These are phyloP conservation scores for Leccinum obscurum DNA, from an alignment of 768 basidiomycete genomes.

Conservation along the genomic window DNA sequence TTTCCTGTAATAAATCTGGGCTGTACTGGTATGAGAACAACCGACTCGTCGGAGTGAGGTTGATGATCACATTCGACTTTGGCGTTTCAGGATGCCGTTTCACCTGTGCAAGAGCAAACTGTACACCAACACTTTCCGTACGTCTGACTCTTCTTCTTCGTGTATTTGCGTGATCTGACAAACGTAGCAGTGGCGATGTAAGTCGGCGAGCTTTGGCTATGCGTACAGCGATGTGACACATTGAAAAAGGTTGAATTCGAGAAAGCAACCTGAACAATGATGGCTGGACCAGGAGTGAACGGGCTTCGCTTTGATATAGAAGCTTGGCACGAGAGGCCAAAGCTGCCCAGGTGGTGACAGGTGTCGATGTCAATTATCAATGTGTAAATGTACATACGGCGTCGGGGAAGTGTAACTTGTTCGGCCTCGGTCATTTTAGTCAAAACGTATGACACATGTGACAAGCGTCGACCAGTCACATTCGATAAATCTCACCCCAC, in stretches of 20 bases:
- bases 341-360: not conserved
- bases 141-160: not conserved
- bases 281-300: not conserved
- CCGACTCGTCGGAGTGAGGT: not conserved
- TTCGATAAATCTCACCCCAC: not conserved
- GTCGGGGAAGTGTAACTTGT: not conserved
- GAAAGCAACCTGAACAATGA: constrained; percentile 1
- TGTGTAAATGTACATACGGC: not conserved
- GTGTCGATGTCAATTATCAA: not conserved
- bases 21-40: constrained; percentile 11
- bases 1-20: not conserved
- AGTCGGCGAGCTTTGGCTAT: not conserved
- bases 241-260: constrained; percentile 2
- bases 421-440: not conserved
- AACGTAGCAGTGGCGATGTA: constrained; percentile 10
- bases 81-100: constrained; percentile 8
- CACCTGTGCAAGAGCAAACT: constrained; percentile 15
- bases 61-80: not conserved
- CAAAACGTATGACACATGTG: not conserved
- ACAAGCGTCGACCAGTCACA: not conserved
- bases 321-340: not conserved
- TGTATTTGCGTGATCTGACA: constrained; percentile 5
- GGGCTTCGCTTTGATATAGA: not conserved
- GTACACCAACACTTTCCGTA: constrained; percentile 9
- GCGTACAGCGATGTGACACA: not conserved